Base-by-base conservation (phyloP, 352 stramenopile species). In the Globisporangium nodosum region DNA sequence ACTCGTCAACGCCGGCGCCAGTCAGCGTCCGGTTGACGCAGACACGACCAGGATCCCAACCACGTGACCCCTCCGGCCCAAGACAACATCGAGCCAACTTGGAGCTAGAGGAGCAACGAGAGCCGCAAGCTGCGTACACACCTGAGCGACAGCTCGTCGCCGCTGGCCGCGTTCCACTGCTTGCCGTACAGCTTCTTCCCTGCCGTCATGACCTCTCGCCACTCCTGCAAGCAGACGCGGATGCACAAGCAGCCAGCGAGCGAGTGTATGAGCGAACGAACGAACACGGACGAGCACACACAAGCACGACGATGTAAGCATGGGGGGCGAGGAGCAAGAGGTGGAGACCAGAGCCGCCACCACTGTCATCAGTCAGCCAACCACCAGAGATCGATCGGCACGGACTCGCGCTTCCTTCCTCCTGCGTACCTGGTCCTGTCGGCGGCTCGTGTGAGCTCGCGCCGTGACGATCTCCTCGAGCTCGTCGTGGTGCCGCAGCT, bases 391-490 rank as follows among this genome's bases (percentile, higher is more conserved):
- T 24, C 21, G 21, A 24, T 24, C 21, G 21, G 21, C 21, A 24
- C 21, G 21, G 21, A 24, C 21, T 24, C 1, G 21, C 21, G 21
- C 39, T 45, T 5, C 9, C 39, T 45, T 45, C 1, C 39, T 45
- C 46, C 13, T 5, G 21, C 15, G 18, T 42, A 88, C 78, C 63
- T 78, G 52, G 15, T 87, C 72, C 27, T 88, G 65, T 21, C 60
- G 65, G 6, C 63, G 67, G 66, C 63, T 77, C 3, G 68, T 90
- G 58, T 81, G 68, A 16, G 76, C 65, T 18, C 77, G 70, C 8
- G 70, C 71, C 0, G 81, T 90, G 30, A 90, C 71, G 27, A 88
- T 71, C 33, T 77, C 65, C 58, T 91, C 77, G 6, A 91, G 79
- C 53, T 87, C 67, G 30, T 88, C 74, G 52, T 90, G 81, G 7